Conservation (phyloP, 805 yeast species). For the Clavispora vitiphila region DNA sequence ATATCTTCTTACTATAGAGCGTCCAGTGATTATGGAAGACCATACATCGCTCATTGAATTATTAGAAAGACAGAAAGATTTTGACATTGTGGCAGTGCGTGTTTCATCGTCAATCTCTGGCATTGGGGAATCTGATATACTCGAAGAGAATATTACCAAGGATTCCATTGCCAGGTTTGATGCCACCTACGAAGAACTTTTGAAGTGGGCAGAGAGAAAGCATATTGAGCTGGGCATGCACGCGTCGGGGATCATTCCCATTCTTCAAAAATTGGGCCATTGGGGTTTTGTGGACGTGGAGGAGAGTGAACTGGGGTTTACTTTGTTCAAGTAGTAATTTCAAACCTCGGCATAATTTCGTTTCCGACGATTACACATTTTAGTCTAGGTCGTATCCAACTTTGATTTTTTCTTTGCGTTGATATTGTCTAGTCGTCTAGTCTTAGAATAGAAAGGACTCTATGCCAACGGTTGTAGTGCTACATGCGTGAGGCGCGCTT, state of each 20-base stretch:
- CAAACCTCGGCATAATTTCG: too few relatives aligned
- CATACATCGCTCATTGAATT: constrained; percentile 21
- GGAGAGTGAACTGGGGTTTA: constrained; percentile 10
- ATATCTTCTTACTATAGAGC: constrained; percentile 28
- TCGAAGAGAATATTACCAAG: background rate
- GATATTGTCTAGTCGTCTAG: too few relatives aligned
- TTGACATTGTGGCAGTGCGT: constrained; percentile 26
- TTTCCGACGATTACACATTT: too few relatives aligned
- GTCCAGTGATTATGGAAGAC: constrained; percentile 17
- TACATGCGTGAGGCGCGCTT: too few relatives aligned
- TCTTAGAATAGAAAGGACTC: too few relatives aligned
- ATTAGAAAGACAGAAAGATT: constrained; percentile 17
- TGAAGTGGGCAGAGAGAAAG: constrained; percentile 9
- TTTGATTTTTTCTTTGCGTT: too few relatives aligned
- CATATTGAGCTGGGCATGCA: background rate
- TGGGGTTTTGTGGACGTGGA: constrained; percentile 16
- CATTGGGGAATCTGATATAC: background rate
- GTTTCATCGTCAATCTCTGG: constrained; percentile 8
- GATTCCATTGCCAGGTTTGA: background rate
- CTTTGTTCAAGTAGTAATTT: constrained; percentile 5
- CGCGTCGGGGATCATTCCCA: background rate
- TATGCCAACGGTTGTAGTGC: too few relatives aligned
- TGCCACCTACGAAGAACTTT: constrained; percentile 13
- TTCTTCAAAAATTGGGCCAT: constrained; percentile 12
- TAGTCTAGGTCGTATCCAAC: too few relatives aligned